Base-by-base conservation (phyloP, 768 basidiomycete genomes). In the Xanthoconium stramineum region DNA sequence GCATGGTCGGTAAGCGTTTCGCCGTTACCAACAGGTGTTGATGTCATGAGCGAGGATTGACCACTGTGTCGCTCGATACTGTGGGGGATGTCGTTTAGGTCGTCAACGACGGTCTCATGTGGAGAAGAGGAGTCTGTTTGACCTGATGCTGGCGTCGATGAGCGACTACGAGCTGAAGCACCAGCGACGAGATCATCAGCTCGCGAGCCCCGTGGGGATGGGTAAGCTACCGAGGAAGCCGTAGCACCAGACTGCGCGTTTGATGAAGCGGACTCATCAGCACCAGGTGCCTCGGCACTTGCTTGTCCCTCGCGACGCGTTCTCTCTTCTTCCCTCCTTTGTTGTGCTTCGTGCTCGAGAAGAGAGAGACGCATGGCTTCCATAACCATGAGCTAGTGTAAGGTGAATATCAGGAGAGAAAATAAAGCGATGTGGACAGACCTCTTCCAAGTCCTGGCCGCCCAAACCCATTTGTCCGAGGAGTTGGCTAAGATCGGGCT, bases 281-380 rank as follows among this genome's bases (percentile, higher is more conserved):
- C 35, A 3, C 45, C 14, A 10, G 57, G 39, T 40, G 59, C 69
- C 37, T 64, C 64, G 32, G 65, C 65, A 33, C 71, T 69, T 52
- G 71, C 76, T 56, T 73, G 73, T 32, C 71, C 75, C 43, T 77
- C 77, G 48, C 76, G 76, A 72, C 83, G 84, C 65, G 74, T 80
- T 72, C 82, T 85, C 70, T 88, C 83, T 64, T 84, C 87, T 54
- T 90, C 83, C 66, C 83, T 85, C 64, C 84, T 81, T 68, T 94
- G 92, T 53, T 94, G 90, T 65, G 94, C 94, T 73, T 98, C 95
- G 65, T 98, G 94, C 55, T 98, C 96, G 47, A 97, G 69, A 61
- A 98, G 77, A 29, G 94, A 97, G 55, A 97, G 76, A 52, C 96
- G 85, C 94, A 99, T 98, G 6, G 97, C 97, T 74, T 98, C 97